Base-by-base conservation (phyloP, 352 stramenopile species). In the Pythium brachiatum region DNA sequence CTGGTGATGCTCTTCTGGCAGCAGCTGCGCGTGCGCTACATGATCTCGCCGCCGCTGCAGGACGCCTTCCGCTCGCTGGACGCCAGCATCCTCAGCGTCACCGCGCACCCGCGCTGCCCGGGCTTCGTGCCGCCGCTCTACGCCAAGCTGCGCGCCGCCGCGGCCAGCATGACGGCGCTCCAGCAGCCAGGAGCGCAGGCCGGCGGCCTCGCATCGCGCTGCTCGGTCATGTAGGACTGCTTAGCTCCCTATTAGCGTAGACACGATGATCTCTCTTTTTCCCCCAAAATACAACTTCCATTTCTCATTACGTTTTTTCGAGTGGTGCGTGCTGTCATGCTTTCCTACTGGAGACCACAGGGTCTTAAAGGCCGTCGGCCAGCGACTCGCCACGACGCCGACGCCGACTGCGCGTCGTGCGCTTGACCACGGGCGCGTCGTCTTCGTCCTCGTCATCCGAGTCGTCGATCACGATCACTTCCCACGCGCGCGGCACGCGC, bases 1-100 rank as follows among this genome's bases (percentile, higher is more conserved):
- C 73, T 95, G 50, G 74, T 89, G 20, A 74, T 96, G 65, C 73
- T 95, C 60, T 95, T 93, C 79, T 96, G 88, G 88, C 88, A 96
- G 74, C 76, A 95, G 58, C 70, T 96, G 54, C 88, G 88, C 53
- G 84, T 96, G 71, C 86, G 88, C 64, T 96, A 96, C 78, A 96
- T 96, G 88, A 90, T 94, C 71, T 94, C 84, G 43, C 83, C 84
- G 53, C 80, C 89, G 66, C 72, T 96, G 31, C 86, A 94, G 67
- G 80, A 95, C 41, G 78, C 80, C 12, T 96, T 95, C 74, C 76
- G 79, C 56, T 58, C 69, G 25, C 68, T 96, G 20, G 87, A 96
- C 69, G 51, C 64, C 16, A 75, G 67, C 38, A 81, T 93, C 43
- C 66, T 90, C 32, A 64, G 69, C 29, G 13, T 91, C 36, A 76